These are phyloP conservation scores for Plectosphaerella sp. DNA, from an alignment of 2,329 filamentous ascomycete species.

Conservation along the genomic window DNA sequence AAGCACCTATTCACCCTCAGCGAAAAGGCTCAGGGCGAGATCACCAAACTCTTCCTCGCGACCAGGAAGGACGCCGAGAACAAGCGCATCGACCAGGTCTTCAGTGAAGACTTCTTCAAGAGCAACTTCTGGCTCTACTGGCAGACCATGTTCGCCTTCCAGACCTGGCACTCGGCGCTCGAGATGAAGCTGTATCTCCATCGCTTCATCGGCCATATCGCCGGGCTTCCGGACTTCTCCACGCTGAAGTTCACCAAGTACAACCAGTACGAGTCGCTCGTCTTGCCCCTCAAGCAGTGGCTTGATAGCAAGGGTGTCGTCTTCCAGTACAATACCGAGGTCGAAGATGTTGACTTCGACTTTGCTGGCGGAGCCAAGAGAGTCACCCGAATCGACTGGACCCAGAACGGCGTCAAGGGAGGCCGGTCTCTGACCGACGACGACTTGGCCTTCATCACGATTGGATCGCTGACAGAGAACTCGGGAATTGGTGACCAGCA, in stretches of 20 bases:
- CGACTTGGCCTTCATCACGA: neutral
- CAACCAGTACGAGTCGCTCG: conserved; percentile 29
- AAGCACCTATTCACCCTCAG: conserved; percentile 19
- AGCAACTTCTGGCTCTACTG: conserved; percentile 32
- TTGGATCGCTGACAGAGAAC: neutral
- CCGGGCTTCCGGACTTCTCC: conserved; percentile 20
- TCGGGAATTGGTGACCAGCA: neutral
- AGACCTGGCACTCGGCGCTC: conserved; percentile 29
- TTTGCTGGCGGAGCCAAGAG: conserved; percentile 9
- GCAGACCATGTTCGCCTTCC: conserved; percentile 28
- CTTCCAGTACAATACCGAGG: conserved; percentile 19
- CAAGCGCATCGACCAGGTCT: conserved; percentile 1
- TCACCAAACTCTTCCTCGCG: conserved; percentile 12
- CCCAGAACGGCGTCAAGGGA: neutral
- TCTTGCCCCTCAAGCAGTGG: conserved; percentile 23
- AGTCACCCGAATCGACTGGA: neutral
- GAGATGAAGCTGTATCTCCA: conserved; percentile 29
- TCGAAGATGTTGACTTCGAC: conserved; percentile 16
- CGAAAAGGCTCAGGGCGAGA: conserved; percentile 17
- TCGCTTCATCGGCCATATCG: conserved; percentile 22
- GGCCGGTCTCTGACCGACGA: neutral
- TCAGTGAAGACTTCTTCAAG: conserved; percentile 21
- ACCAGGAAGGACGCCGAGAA: neutral
- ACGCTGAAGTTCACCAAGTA: conserved; percentile 25
- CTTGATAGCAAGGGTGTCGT: conserved; percentile 22